Evolutionary conservation across 1,284 basidiomycete genomes (phyloP), one percentile per base, ranked within the genome.

Genomic region (Irpex sp.): DNA sequence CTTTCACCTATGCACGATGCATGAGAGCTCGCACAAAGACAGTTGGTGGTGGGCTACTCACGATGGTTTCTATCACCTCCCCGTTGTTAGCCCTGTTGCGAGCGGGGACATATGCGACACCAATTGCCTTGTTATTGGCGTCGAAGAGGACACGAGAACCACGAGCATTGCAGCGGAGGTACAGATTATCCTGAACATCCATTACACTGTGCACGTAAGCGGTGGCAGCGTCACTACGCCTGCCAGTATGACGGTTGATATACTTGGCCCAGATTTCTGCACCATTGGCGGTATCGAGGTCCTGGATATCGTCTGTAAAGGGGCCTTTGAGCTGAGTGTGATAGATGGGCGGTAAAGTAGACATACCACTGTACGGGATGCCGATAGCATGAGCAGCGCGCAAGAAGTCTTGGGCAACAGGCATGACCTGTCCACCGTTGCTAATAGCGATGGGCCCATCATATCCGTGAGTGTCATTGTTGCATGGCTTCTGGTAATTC

Each of bases 261-360:
- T 89, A 90, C 71, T 90, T 90, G 51, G 87, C 87, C 88, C 88
- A 89, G 62, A 89, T 87, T 72, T 89, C 88, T 59, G 87, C 81
- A 17, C 78, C 87, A 66, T 89, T 83, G n/a, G 82, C 72, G 43
- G 86, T 87, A 61, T 79, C 74, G 54, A 87, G 78, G 72, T 89
- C 87, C 76, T 88, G 87, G 59, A 88, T 78, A 78, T 89, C 86
- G 68, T 89, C 86, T 88, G 49, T n/a, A 26, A 26, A 11, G 15
- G 17, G 21, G n/a, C n/a, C 7, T 58, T 7, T 19, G 36, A 46
- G 19, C 19, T 11, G 11, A 50, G 17, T 17, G 11, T 19, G 13
- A 9, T 19, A 33, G 26, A 11, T 35, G 58, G 7, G 46, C 19
- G 9, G 58, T 17, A 57, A 35, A 61, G 9, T 8, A 49, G 55